Percentiles rank a stretch among this genome's conserved stretches.
Conservation (phyloP, 2,329 filamentous ascomycete genomes). For the Neopestalotiopsis sp. region DNA sequence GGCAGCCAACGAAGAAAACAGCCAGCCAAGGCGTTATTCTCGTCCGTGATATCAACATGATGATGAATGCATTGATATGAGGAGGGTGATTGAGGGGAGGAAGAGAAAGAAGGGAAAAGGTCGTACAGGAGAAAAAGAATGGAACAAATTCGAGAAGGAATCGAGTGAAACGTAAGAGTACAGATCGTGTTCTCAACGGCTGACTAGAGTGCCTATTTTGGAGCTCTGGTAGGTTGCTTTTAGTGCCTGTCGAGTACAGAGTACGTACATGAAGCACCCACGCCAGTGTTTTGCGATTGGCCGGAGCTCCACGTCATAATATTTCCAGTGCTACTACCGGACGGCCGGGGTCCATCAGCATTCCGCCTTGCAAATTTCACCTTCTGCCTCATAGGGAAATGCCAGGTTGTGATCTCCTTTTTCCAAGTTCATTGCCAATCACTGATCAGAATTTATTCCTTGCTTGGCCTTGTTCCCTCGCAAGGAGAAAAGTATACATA, state of each 20-base stretch:
- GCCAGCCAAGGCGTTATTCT: constrained; percentile 18
- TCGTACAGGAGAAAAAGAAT: neutral
- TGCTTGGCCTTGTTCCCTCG: neutral
- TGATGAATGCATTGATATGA: constrained; percentile 17
- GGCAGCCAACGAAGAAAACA: constrained; percentile 19
- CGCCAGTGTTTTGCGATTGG: constrained; percentile 15
- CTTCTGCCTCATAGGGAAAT: neutral
- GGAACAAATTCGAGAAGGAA: neutral
- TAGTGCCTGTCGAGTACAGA: too few relatives aligned
- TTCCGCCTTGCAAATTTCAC: neutral
- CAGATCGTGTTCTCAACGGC: neutral
- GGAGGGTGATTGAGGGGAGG: neutral
- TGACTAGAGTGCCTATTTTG: neutral
- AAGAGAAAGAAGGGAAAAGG: neutral
- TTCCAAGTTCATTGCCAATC: neutral
- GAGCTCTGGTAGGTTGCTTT: neutral
- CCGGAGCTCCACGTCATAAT: constrained; percentile 15
- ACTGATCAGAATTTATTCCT: constrained; percentile 1
- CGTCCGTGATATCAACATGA: constrained; percentile 15
- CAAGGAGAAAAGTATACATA: neutral
- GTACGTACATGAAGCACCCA: neutral
- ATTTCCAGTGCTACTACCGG: neutral
- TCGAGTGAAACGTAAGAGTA: neutral
- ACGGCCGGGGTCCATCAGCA: constrained; percentile 1
- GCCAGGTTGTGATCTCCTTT: neutral